Evolutionary conservation across 257 asterid species (phyloP).

Genomic region (Cruciata laevipes): DNA sequence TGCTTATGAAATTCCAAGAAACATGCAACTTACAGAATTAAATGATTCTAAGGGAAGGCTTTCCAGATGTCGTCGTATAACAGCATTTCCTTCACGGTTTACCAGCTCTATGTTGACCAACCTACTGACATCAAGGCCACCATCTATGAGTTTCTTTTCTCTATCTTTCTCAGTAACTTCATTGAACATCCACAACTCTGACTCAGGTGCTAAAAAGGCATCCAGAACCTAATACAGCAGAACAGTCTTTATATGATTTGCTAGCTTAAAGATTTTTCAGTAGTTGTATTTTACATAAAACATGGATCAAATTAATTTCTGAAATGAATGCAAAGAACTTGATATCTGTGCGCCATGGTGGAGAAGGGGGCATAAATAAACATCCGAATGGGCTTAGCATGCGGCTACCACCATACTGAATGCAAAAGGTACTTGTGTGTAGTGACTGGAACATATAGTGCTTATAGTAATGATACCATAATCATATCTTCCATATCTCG

Average conservation of each 20-base stretch:
- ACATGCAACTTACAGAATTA: constrained; percentile 64
- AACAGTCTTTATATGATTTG: not conserved
- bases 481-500: constrained; percentile 97
- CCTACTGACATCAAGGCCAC: constrained; percentile 70
- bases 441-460: constrained; percentile 31
- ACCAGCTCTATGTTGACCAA: constrained; percentile 61
- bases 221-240: constrained; percentile 56
- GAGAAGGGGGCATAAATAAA: constrained; percentile 16
- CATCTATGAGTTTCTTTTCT: constrained; percentile 67
- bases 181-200: constrained; percentile 94
- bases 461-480: constrained; percentile 52
- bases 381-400: constrained; percentile 19
- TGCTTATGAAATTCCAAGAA: not conserved
- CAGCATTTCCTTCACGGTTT: constrained; percentile 91
- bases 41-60: constrained; percentile 88
- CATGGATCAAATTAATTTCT: not conserved
- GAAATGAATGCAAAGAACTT: constrained; percentile 10
- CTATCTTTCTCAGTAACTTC: constrained; percentile 73
- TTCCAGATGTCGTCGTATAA: constrained; percentile 76
- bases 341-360: constrained; percentile 21
- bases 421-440: constrained; percentile 25
- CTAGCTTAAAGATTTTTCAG: not conserved
- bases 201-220: constrained; percentile 70
- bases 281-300: not conserved
- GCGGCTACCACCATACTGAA: constrained; percentile 26